phyloP scores from a whole-genome alignment of 257 asterid genomes.

The Solanum neorickii region DNA sequence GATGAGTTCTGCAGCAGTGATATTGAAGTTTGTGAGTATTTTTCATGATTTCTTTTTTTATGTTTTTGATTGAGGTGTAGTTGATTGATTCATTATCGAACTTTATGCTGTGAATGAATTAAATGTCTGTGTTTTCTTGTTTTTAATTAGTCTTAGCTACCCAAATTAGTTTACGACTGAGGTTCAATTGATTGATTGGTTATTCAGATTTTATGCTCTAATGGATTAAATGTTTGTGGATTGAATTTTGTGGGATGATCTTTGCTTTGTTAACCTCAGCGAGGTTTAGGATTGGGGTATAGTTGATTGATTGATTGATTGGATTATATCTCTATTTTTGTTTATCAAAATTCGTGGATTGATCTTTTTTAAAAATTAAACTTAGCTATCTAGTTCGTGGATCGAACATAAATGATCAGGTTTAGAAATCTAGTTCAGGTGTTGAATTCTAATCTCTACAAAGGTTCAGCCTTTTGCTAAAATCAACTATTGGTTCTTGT shows the following conservation, averaged over 20 bases:
- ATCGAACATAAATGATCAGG: not conserved
- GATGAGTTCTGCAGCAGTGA: constrained; percentile 47
- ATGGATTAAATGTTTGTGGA: not conserved
- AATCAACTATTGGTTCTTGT: not conserved
- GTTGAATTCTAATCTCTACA: not conserved
- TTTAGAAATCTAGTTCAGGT: not conserved
- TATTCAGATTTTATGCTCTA: not conserved
- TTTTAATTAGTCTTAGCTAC: not conserved
- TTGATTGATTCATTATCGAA: not conserved
- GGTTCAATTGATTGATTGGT: not conserved
- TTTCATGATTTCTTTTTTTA: not conserved
- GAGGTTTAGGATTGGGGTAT: not conserved
- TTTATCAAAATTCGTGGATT: not conserved
- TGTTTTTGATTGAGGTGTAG: not conserved
- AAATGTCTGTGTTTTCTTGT: not conserved
- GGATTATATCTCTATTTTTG: not conserved
- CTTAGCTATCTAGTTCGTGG: not conserved
- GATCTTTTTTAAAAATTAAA: not conserved
- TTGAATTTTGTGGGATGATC: not conserved
- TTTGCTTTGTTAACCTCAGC: too few species aligned
- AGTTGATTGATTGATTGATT: not conserved
- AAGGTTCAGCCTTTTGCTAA: not conserved
- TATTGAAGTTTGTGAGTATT: constrained; percentile 41
- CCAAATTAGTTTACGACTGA: not conserved
- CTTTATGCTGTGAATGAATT: not conserved